Base-by-base conservation (phyloP, 306 rosid genomes). In the Quercus engelmannii region DNA sequence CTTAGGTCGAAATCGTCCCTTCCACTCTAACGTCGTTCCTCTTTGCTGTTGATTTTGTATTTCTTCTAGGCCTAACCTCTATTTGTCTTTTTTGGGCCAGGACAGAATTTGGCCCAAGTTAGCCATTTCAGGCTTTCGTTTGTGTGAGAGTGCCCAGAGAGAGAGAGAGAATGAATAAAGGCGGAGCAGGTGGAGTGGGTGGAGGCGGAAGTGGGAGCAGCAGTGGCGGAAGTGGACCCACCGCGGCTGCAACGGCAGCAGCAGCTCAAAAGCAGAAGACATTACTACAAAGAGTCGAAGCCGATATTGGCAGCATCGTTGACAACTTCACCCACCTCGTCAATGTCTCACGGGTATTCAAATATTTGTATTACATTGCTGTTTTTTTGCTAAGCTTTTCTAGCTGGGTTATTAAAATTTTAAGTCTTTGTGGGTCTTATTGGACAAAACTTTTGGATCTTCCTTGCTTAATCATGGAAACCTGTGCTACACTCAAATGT, bases 321-420 rank as follows among this genome's bases (percentile, higher is more conserved):
- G 99, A 94, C 85, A 86, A 91, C 83, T 94, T 94, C 90, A 92
- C 89, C 84, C 91, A 88, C 81, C 97, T 94, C 67, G 97, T 92
- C 78, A 91, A 88, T 61, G 97, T 86, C 77, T 92, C 97, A 23
- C 85, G 93, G 89, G 99, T 94, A 70, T 65, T 71, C 14, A 25
- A 23, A 21, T 25, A 5, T 63, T 30, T 15, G 3, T 17, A 5
- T 15, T 6, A 20, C 46, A 64, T 46, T 64, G 2, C 10, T 38
- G 1, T 38, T 38, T 38, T 35, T 38, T 26, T 5, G 13, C 9
- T 15, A 31, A 30, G 41, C 46, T 31, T 65, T 65, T 4, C 1
- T 15, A 17, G 12, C 0, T 17, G 8, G 23, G 46, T 65, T 49
- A 12, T 49, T 49, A 1, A 13, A 49, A 49, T 10, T 49, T 49